Conservation (phyloP, 2,329 filamentous ascomycete species). For the Fusarium concolor region DNA sequence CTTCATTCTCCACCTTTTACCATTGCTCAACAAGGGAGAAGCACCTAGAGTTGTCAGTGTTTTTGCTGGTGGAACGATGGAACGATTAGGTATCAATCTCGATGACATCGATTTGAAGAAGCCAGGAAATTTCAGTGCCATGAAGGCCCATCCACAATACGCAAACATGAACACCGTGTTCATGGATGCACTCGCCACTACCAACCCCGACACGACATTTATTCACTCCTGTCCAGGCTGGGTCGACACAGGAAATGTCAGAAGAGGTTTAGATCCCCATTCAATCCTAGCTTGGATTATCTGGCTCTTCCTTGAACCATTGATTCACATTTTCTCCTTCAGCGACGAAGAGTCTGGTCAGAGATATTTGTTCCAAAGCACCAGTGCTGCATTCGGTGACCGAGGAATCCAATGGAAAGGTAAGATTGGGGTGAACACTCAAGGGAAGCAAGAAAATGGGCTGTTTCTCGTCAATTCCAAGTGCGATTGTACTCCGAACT, state of each 20-base stretch:
- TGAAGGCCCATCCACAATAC: conserved; percentile 47
- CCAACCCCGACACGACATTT: conserved; percentile 42
- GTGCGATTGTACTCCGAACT: conserved; percentile 49
- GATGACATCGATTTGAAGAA: conserved; percentile 47
- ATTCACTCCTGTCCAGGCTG: conserved; percentile 47
- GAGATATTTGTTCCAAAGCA: conserved; percentile 51
- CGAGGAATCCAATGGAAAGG: conserved; percentile 50
- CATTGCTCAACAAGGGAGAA: conserved; percentile 50
- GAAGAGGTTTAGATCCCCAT: conserved; percentile 44
- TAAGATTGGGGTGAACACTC: conserved; percentile 47
- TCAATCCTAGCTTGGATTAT: conserved; percentile 47
- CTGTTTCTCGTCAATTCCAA: conserved; percentile 51
- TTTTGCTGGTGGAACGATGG: conserved; percentile 35
- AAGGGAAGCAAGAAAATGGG: conserved; percentile 42
- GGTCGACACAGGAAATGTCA: conserved; percentile 46
- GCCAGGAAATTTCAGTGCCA: conserved; percentile 42
- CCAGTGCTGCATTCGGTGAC: conserved; percentile 53
- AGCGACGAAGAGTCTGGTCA: conserved; percentile 51
- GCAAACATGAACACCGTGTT: conserved; percentile 40
- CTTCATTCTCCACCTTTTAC: conserved; percentile 55
- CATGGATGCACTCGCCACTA: conserved; percentile 42
- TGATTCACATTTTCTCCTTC: conserved; percentile 47
- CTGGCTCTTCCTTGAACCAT: conserved; percentile 49
- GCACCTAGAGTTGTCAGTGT: conserved; percentile 45
- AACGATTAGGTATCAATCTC: conserved; percentile 29